Percentiles rank a stretch among this genome's conserved stretches.
These are phyloP conservation scores for Fusarium heterosporum DNA, from an alignment of 2,329 filamentous ascomycete species.

Conservation along the genomic window DNA sequence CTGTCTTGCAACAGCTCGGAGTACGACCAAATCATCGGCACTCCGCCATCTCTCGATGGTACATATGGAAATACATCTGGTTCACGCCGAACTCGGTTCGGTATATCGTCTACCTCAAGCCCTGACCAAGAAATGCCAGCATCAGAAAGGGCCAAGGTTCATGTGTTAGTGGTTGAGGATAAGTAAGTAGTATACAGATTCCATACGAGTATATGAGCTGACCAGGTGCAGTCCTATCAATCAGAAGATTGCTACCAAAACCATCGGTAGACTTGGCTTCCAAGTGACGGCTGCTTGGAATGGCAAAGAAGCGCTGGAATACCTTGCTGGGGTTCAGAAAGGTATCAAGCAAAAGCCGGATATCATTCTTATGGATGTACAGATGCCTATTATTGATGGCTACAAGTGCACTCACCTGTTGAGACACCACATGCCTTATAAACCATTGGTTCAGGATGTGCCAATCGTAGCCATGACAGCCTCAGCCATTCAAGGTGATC, in stretches of 20 bases:
- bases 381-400: constrained; percentile 82
- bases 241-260: constrained; percentile 80
- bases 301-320: constrained; percentile 81
- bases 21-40: constrained; percentile 61
- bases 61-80: constrained; percentile 35
- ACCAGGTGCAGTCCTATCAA: constrained; percentile 68
- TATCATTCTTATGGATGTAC: constrained; percentile 83
- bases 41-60: constrained; percentile 52
- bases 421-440: constrained; percentile 75
- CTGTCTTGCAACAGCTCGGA: constrained; percentile 77
- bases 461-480: constrained; percentile 87
- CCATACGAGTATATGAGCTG: constrained; percentile 11
- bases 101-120: constrained; percentile 51
- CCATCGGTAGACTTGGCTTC: constrained; percentile 79
- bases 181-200: constrained; percentile 65
- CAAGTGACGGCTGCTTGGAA: constrained; percentile 79
- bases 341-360: constrained; percentile 70
- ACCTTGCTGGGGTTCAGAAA: constrained; percentile 67
- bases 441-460: constrained; percentile 67
- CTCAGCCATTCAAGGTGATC: constrained; percentile 80
- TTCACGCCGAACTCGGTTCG: constrained; percentile 51
- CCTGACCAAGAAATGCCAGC: constrained; percentile 63
- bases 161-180: constrained; percentile 84
- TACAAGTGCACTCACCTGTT: constrained; percentile 82
- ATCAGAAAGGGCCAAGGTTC: constrained; percentile 70